Evolutionary conservation across 2,329 filamentous ascomycete genomes (phyloP).

Genomic region (Leptosphaerulina australis): DNA sequence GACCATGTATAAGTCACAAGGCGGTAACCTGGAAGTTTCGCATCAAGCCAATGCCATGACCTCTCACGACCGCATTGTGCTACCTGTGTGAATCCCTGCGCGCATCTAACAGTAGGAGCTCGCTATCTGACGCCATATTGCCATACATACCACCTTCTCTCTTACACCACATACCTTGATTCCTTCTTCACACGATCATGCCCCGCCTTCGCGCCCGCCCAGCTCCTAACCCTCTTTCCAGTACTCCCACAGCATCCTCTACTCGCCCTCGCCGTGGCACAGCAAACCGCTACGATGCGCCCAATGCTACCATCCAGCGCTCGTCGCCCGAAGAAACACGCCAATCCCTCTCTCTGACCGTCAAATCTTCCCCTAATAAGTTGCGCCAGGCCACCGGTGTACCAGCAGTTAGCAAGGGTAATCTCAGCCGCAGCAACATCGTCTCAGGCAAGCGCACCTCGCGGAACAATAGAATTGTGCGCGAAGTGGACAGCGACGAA

Average conservation of each 20-base stretch:
- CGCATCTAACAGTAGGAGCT: slow-evolving; percentile 12
- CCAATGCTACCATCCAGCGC: slow-evolving; percentile 47
- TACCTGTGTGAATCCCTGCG: slow-evolving; percentile 30
- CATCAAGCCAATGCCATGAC: slow-evolving; percentile 20
- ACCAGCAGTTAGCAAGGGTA: slow-evolving; percentile 30
- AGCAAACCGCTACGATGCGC: slow-evolving; percentile 36
- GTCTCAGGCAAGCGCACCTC: slow-evolving; percentile 48
- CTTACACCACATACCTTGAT: not conserved
- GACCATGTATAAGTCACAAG: slow-evolving; percentile 26
- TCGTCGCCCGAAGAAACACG: slow-evolving; percentile 51
- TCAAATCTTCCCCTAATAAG: slow-evolving; percentile 58
- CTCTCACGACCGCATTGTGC: slow-evolving; percentile 30
- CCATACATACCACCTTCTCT: slow-evolving; percentile 18
- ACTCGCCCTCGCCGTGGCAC: slow-evolving; percentile 47
- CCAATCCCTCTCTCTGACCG: slow-evolving; percentile 56
- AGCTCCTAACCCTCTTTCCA: slow-evolving; percentile 40
- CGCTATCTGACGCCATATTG: slow-evolving; percentile 27
- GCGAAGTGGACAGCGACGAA: slow-evolving; percentile 51
- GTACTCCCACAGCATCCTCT: slow-evolving; percentile 47
- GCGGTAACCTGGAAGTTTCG: slow-evolving; percentile 4
- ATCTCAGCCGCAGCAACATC: slow-evolving; percentile 46
- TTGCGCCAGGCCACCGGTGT: slow-evolving; percentile 55
- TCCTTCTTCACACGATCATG: slow-evolving; percentile 31
- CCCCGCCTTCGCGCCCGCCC: slow-evolving; percentile 49
- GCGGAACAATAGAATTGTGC: slow-evolving; percentile 48